Evolutionary conservation across 2,329 filamentous ascomycete species (phyloP).

Genomic region (Monosporascus ibericus): DNA sequence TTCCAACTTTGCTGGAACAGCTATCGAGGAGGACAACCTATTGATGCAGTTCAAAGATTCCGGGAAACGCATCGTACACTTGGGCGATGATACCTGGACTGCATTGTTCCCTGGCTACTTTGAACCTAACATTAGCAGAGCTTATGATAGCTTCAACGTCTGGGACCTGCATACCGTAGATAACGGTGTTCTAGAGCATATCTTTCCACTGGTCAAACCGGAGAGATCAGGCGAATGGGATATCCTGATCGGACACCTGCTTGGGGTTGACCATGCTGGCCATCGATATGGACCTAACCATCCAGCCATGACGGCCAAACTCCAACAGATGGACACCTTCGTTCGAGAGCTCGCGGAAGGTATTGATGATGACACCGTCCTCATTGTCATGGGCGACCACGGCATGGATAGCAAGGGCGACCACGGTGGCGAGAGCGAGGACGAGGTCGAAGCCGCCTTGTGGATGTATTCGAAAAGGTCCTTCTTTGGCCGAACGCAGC

Average conservation of each 20-base stretch:
- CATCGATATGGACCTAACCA: constrained; percentile 95
- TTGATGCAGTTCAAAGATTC: constrained; percentile 60
- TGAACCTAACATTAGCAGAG: constrained; percentile 72
- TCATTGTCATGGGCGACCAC: constrained; percentile 98
- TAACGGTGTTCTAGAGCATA: constrained; percentile 86
- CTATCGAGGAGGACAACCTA: constrained; percentile 87
- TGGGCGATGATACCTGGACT: constrained; percentile 98
- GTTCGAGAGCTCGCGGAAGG: constrained; percentile 63
- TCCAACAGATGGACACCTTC: constrained; percentile 84
- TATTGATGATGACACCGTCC: constrained; percentile 78
- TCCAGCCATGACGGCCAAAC: constrained; percentile 81
- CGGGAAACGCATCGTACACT: constrained; percentile 73
- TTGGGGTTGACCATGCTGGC: constrained; percentile 94
- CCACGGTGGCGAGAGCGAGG: constrained; percentile 95
- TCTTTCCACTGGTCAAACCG: constrained; percentile 72
- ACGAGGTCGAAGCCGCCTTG: constrained; percentile 87
- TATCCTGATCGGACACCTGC: constrained; percentile 86
- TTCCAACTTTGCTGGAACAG: constrained; percentile 89
- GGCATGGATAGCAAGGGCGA: constrained; percentile 98
- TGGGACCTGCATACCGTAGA: constrained; percentile 97
- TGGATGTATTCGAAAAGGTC: constrained; percentile 97
- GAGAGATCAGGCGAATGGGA: constrained; percentile 73
- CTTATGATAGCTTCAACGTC: constrained; percentile 97
- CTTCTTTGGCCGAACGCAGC: constrained; percentile 71
- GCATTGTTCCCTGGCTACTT: constrained; percentile 92